Percentiles rank a stretch among this genome's conserved stretches.
phyloP scores from a whole-genome alignment of 2,329 filamentous ascomycete genomes.

The Beauveria sp. region DNA sequence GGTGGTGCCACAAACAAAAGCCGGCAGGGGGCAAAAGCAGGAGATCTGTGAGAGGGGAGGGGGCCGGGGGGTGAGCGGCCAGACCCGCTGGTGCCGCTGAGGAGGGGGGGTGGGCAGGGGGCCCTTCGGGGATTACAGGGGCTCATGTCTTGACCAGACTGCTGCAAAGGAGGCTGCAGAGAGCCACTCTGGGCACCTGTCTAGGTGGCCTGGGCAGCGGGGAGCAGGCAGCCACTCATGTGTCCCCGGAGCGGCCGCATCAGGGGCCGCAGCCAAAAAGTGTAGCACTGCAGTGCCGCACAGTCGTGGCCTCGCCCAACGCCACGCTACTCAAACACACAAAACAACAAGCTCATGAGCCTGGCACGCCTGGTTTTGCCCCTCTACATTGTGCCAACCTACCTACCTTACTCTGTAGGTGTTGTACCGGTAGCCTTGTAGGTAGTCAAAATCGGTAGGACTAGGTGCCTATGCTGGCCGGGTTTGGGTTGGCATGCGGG shows the following conservation, averaged over 20 bases:
- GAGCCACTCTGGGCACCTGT: no score
- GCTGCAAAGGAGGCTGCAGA: no score
- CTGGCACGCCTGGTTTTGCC: no score
- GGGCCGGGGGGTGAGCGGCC: not conserved
- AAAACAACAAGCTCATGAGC: not conserved
- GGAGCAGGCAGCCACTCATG: not conserved
- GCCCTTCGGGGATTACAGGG: not conserved
- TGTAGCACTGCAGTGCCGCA: not conserved
- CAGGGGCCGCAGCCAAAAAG: not conserved
- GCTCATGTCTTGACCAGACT: not conserved
- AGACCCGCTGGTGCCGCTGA: not conserved
- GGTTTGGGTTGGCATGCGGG: no score
- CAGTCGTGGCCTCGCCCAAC: not conserved
- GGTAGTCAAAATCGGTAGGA: no score
- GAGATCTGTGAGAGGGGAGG: not conserved
- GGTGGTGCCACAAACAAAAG: not conserved
- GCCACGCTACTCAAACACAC: not conserved
- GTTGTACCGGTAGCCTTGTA: not conserved
- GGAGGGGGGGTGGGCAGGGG: not conserved
- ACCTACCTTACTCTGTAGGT: not conserved
- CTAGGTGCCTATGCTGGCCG: no score
- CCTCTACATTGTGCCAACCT: not conserved
- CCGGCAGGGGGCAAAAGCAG: not conserved
- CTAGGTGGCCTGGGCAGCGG: not conserved
- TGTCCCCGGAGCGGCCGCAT: not conserved